Base-by-base conservation (phyloP, 805 yeast genomes). In the Ascoidea tarda region DNA sequence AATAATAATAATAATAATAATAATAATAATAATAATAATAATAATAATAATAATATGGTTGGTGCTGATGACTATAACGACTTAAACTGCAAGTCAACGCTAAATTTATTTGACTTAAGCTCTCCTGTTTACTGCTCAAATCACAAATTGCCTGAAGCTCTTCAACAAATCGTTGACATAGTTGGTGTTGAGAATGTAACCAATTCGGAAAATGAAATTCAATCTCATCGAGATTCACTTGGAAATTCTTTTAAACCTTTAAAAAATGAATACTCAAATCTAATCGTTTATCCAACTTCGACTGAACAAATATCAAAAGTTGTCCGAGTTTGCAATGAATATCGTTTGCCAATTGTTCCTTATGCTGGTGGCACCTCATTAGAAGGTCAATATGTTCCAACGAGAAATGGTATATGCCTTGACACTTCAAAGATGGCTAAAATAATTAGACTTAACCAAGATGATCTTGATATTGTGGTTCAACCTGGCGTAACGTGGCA, bases 401-500 rank as follows among this genome's bases (percentile, higher is more conserved):
- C 81, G 0, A 65, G 81, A 55, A 69, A 72, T 6, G 83, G 83
- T 2, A 69, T 78, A 5, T 68, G 74, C 48, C 59, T 79, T 49
- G 82, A 78, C 59, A 63, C 77, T 47, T 59, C 73, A 6, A 59
- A 66, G 47, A 77, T 79, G 82, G 66, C 74, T 60, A 59, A 69
- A 50, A 68, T 79, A 1, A 6, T 79, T 6, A 66, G 62, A 12
- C 62, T 79, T 16, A 74, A 78, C 54, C 68, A 69, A 49, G 70
- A 71, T 16, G 84, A 79, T 60, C 63, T 79, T 56, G 84, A 79
- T 60, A 69, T 76, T 14, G 72, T 70, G n/a, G 80, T 79, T 5
- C 79, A 80, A 59, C 79, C 82, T 0, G 82, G 82, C 4, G 75
- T 79, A 6, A 79, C 77, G 6, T 79, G 83, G 82, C 77, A 74